A percentile compares a stretch with the other conserved stretches of the same genome.
These are phyloP conservation scores for Akanthomyces dipterigenus DNA, from an alignment of 2,329 filamentous ascomycete species.

Conservation along the genomic window DNA sequence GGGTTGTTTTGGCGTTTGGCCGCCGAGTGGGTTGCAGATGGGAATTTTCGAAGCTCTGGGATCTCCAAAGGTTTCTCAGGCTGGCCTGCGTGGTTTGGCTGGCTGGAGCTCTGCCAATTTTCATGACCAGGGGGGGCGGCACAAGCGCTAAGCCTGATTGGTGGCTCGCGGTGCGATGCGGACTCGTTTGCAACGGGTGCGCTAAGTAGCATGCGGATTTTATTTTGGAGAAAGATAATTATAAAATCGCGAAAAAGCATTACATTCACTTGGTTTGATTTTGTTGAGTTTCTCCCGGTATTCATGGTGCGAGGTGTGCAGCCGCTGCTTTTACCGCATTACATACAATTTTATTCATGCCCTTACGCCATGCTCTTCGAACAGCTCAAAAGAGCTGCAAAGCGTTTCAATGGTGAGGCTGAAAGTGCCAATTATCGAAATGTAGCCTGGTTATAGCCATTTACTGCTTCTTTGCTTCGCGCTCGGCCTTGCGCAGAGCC, in stretches of 20 bases:
- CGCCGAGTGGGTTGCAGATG: constrained; percentile 9
- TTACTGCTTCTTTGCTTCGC: constrained; percentile 65
- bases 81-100: background rate
- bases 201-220: background rate
- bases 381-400: background rate
- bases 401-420: background rate
- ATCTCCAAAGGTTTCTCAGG: constrained; percentile 8
- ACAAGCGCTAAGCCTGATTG: constrained; percentile 9
- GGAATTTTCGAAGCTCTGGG: constrained; percentile 9
- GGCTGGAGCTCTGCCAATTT: constrained; percentile 12
- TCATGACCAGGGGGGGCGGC: constrained; percentile 1
- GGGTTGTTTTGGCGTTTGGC: background rate
- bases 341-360: background rate
- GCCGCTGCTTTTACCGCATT: background rate
- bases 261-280: background rate
- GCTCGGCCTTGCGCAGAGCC: constrained; percentile 75
- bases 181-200: background rate
- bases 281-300: background rate
- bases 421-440: background rate
- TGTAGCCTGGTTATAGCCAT: background rate
- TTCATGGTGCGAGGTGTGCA: too few relatives aligned
- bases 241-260: background rate
- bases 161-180: background rate
- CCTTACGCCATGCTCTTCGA: background rate
- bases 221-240: too few relatives aligned